phyloP scores from a whole-genome alignment of 768 basidiomycete species.

The Leccinellum rugosiceps region DNA sequence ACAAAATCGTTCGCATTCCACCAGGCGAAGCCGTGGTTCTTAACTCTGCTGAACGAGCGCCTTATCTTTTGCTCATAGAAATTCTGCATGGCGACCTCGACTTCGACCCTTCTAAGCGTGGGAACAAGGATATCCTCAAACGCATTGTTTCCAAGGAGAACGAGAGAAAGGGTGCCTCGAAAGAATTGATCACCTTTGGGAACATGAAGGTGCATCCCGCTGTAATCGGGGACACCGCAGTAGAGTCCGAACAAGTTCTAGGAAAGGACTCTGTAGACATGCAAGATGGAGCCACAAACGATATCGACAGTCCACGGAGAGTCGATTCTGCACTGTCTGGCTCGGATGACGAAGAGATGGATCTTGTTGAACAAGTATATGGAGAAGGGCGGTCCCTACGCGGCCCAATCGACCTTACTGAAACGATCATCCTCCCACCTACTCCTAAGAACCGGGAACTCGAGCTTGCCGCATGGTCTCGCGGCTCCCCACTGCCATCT shows the following conservation, averaged over 20 bases:
- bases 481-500: slow-evolving; percentile 44
- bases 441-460: slow-evolving; percentile 86
- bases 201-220: slow-evolving; percentile 16
- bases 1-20: slow-evolving; percentile 94
- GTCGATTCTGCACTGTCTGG: slow-evolving; percentile 17
- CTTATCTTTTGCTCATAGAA: slow-evolving; percentile 90
- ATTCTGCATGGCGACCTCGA: slow-evolving; percentile 87
- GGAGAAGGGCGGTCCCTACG: slow-evolving; percentile 73
- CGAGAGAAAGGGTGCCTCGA: slow-evolving; percentile 54
- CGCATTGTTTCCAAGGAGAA: slow-evolving; percentile 69
- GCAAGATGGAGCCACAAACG: slow-evolving; percentile 10
- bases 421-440: slow-evolving; percentile 78
- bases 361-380: slow-evolving; percentile 94
- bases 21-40: slow-evolving; percentile 97
- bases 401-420: slow-evolving; percentile 74
- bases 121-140: slow-evolving; percentile 83
- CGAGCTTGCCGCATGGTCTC: slow-evolving; percentile 82
- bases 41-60: slow-evolving; percentile 95
- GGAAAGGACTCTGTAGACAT: slow-evolving; percentile 30
- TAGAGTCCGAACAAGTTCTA: slow-evolving; percentile 31
- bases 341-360: slow-evolving; percentile 82
- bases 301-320: slow-evolving; percentile 19
- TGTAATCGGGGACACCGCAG: slow-evolving; percentile 20
- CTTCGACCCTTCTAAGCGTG: slow-evolving; percentile 81
- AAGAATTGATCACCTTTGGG: slow-evolving; percentile 50